Evolutionary conservation across 2,329 filamentous ascomycete genomes (phyloP).

Genomic region (Colletotrichum destructivum): DNA sequence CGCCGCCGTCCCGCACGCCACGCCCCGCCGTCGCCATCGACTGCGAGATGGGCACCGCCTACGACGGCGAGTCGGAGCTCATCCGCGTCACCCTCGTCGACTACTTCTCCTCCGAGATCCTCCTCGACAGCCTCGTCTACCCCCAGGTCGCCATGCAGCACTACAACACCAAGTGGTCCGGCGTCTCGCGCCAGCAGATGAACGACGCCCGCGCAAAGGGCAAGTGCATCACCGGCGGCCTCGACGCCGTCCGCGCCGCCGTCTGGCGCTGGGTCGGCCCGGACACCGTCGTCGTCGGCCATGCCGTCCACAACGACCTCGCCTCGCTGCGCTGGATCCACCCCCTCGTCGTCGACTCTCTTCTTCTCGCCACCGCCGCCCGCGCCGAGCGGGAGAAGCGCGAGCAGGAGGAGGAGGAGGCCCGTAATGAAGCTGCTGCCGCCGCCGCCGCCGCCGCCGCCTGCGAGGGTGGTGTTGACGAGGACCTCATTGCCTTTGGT

Average conservation of each 20-base stretch:
- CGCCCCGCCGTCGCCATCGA: slow-evolving; percentile 61
- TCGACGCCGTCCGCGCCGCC: slow-evolving; percentile 56
- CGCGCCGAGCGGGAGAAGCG: slow-evolving; percentile 36
- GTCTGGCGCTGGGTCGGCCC: slow-evolving; percentile 62
- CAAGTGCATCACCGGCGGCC: slow-evolving; percentile 56
- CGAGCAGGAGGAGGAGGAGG: slow-evolving; percentile 38
- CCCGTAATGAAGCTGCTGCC: slow-evolving; percentile 21
- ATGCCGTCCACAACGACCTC: slow-evolving; percentile 61
- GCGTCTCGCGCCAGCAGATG: slow-evolving; percentile 60
- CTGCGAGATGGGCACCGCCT: slow-evolving; percentile 68
- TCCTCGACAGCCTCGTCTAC: slow-evolving; percentile 66
- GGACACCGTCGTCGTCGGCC: slow-evolving; percentile 64
- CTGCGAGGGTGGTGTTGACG: neutral
- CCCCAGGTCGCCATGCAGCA: slow-evolving; percentile 63
- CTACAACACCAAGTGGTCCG: slow-evolving; percentile 66
- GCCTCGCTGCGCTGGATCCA: slow-evolving; percentile 65
- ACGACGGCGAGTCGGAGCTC: slow-evolving; percentile 62
- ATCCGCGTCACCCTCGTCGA: slow-evolving; percentile 68
- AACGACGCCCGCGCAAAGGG: slow-evolving; percentile 50
- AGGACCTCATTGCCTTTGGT: slow-evolving; percentile 35
- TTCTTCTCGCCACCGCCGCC: slow-evolving; percentile 50
- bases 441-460: neutral
- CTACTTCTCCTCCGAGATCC: slow-evolving; percentile 62
- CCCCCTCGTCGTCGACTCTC: slow-evolving; percentile 60
- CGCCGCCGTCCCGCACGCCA: neutral